These are phyloP conservation scores for Cercospora canescens DNA, from an alignment of 2,329 filamentous ascomycete genomes.

Conservation along the genomic window DNA sequence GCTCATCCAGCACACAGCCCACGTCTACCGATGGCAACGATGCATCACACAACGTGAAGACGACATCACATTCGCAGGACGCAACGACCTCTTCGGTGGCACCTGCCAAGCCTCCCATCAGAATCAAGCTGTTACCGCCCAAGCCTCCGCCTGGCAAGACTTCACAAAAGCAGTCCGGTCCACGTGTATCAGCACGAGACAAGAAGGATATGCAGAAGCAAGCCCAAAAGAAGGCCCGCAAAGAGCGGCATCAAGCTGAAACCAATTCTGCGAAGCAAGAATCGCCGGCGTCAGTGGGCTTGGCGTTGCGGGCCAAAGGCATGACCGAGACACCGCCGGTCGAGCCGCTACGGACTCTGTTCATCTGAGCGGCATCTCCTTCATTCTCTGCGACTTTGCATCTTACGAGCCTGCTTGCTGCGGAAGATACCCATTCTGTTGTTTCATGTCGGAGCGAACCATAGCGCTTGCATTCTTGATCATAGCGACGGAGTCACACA, in stretches of 20 bases:
- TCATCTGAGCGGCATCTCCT: conserved; percentile 34
- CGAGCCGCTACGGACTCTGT: conserved; percentile 40
- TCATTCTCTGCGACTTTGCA: conserved; percentile 12
- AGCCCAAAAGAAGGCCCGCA: conserved; percentile 44
- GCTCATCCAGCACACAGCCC: conserved; percentile 22
- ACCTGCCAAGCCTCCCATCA: conserved; percentile 27
- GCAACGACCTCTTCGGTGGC: conserved; percentile 10
- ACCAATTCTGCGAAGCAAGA: conserved; percentile 19
- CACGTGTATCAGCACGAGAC: conserved; percentile 39
- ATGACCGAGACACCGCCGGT: conserved; percentile 38
- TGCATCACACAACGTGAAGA: conserved; percentile 13
- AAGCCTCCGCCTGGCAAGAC: conserved; percentile 36
- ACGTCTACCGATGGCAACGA: conserved; percentile 23
- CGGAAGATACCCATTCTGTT: conserved; percentile 20
- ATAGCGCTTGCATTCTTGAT: conserved; percentile 18
- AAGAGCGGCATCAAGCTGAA: conserved; percentile 37
- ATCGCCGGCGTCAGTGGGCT: conserved; percentile 27
- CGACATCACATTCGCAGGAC: neutral
- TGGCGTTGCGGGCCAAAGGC: conserved; percentile 34
- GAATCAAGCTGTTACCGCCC: conserved; percentile 38
- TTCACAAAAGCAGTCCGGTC: conserved; percentile 36
- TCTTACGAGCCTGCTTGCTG: conserved; percentile 12
- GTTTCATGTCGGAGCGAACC: conserved; percentile 17
- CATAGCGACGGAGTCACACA: conserved; percentile 16
- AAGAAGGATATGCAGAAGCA: conserved; percentile 43